These are phyloP conservation scores for Termitomyces titanicus DNA, from an alignment of 768 basidiomycete species.

Conservation along the genomic window DNA sequence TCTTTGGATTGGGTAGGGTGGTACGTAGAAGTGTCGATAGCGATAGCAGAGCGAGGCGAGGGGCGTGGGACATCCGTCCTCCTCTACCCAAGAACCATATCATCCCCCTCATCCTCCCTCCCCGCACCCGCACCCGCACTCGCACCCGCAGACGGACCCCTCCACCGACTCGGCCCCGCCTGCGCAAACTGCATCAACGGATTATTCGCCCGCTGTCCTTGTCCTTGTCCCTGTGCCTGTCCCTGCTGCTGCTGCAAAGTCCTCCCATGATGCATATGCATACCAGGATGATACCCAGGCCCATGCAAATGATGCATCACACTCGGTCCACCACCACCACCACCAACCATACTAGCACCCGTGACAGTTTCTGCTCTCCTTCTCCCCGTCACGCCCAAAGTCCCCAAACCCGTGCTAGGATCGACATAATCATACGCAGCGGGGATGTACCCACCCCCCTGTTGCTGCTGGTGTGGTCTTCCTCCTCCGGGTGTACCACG, in stretches of 20 bases:
- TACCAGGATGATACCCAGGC: conserved; percentile 6
- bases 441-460: background rate
- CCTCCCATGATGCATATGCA: conserved; percentile 5
- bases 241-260: too few relatives aligned
- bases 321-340: background rate
- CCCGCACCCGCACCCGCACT: background rate
- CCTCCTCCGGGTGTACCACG: background rate
- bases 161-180: conserved; percentile 1
- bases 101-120: conserved; percentile 5
- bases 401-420: background rate
- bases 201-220: background rate
- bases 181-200: conserved; percentile 5
- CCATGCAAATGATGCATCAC: conserved; percentile 8
- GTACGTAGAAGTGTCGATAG: too few relatives aligned
- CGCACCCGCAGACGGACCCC: background rate
- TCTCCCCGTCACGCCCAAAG: background rate
- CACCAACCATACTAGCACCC: conserved; percentile 6
- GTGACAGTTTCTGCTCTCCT: conserved; percentile 15
- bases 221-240: background rate
- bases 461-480: background rate
- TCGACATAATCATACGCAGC: conserved; percentile 2
- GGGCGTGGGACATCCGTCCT: too few relatives aligned
- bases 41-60: too few relatives aligned
- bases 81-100: conserved; percentile 17
- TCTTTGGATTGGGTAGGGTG: too few relatives aligned